Conservation (phyloP, 1,139 yeast genomes). For the Kodamaea fungicola region DNA sequence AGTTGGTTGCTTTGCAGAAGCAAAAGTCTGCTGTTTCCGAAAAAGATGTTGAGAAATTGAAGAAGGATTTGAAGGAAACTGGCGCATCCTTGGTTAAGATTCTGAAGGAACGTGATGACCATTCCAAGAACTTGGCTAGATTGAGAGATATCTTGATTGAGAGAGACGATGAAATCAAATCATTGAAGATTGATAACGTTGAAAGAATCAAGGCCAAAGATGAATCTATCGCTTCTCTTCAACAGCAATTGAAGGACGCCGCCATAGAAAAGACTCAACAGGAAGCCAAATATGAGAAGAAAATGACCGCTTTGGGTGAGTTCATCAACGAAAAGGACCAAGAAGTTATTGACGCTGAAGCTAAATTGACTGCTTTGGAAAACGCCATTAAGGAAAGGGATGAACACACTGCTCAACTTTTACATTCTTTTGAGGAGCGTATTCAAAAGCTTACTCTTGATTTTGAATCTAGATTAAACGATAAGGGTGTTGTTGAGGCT, state of each 20-base stretch:
- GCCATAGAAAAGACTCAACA: no score
- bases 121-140: no score
- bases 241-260: no score
- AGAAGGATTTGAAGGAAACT: no score
- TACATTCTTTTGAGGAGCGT: background rate
- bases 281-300: no score
- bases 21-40: no score
- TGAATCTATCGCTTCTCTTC: no score
- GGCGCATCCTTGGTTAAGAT: no score
- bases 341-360: slow-evolving; percentile 3
- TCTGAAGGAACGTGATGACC: no score
- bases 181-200: no score
- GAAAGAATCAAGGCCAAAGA: no score
- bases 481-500: background rate
- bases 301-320: background rate
- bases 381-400: background rate
- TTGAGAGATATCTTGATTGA: background rate
- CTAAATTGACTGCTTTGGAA: slow-evolving; percentile 1
- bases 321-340: slow-evolving; percentile 6
- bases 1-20: background rate
- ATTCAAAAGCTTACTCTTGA: background rate
- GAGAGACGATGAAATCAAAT: background rate
- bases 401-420: background rate
- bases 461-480: background rate
- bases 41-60: no score